A percentile compares a stretch with the other conserved stretches of the same genome.
Evolutionary conservation across 768 basidiomycete species (phyloP).

Genomic region (Lentinula boryana): DNA sequence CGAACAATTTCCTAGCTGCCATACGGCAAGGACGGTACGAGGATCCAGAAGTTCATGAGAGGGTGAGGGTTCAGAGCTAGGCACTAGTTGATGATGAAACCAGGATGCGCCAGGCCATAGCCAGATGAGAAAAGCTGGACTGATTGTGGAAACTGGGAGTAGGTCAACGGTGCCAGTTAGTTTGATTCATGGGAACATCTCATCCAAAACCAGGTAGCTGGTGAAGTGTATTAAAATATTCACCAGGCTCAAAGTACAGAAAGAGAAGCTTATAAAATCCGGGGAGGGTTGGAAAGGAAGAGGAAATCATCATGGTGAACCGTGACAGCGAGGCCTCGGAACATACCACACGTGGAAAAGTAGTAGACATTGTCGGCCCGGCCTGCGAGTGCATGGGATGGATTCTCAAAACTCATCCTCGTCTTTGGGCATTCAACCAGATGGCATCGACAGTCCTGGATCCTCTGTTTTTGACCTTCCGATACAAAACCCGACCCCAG

Average conservation of each 20-base stretch:
- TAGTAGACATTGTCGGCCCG: too few species aligned
- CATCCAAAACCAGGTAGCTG: not conserved
- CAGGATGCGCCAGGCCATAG: conserved; percentile 47
- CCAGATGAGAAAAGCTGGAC: conserved; percentile 44
- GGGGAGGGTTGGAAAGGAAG: conserved; percentile 43
- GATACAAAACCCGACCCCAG: conserved; percentile 26
- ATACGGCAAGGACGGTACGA: conserved; percentile 47
- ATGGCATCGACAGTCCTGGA: conserved; percentile 46
- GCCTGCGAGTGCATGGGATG: not conserved
- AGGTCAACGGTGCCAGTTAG: too few species aligned
- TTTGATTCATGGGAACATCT: not conserved
- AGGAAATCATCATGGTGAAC: not conserved
- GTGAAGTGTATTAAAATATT: not conserved
- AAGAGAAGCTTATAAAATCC: conserved; percentile 53
- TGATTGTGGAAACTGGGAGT: conserved; percentile 40
- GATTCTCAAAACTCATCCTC: not conserved
- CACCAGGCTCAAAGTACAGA: conserved; percentile 54
- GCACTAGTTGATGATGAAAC: conserved; percentile 57
- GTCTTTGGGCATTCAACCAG: not conserved
- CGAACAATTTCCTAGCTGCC: conserved; percentile 58
- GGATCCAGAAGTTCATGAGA: conserved; percentile 28
- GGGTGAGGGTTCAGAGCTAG: conserved; percentile 22
- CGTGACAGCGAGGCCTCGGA: too few species aligned
- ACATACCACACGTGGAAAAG: too few species aligned
- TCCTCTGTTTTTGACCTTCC: conserved; percentile 77